phyloP scores from a whole-genome alignment of 1,139 yeast genomes.

The Suhomyces kunorum region DNA sequence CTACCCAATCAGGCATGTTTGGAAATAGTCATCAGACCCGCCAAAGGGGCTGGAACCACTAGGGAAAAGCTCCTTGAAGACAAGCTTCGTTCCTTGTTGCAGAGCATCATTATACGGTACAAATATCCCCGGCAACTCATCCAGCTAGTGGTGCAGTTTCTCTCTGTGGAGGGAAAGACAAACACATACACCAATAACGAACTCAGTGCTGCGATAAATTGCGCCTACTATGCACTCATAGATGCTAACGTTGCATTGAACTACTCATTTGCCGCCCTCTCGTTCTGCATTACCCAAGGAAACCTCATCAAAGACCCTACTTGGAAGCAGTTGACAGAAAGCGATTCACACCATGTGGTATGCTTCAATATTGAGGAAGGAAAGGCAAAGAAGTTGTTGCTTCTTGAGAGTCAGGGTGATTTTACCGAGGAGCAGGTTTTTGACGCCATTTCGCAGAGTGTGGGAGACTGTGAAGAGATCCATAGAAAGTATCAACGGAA shows the following conservation, averaged over 20 bases:
- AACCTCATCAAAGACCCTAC: constrained; percentile 48
- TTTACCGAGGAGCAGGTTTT: constrained; percentile 61
- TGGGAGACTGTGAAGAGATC: constrained; percentile 43
- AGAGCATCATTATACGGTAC: constrained; percentile 62
- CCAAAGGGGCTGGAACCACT: constrained; percentile 71
- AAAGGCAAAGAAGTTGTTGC: constrained; percentile 54
- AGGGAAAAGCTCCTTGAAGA: constrained; percentile 79
- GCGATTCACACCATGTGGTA: constrained; percentile 65
- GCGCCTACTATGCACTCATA: constrained; percentile 68
- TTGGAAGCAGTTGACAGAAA: constrained; percentile 34
- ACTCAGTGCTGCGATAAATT: constrained; percentile 70
- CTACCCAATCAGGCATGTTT: constrained; percentile 75
- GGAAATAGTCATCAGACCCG: constrained; percentile 81
- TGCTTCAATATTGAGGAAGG: constrained; percentile 61
- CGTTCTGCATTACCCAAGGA: constrained; percentile 39
- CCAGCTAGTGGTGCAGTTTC: constrained; percentile 82
- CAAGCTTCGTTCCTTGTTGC: constrained; percentile 61
- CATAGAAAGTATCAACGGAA: constrained; percentile 49
- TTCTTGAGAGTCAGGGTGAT: constrained; percentile 71
- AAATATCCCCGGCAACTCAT: constrained; percentile 81
- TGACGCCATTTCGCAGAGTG: constrained; percentile 49
- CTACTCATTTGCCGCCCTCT: constrained; percentile 59
- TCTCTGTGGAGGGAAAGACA: constrained; percentile 55
- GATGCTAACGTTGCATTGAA: constrained; percentile 77
- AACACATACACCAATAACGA: constrained; percentile 49